A percentile compares a stretch with the other conserved stretches of the same genome.
These are phyloP conservation scores for Xerocomellus dryophilus DNA, from an alignment of 768 basidiomycete genomes.

Conservation along the genomic window DNA sequence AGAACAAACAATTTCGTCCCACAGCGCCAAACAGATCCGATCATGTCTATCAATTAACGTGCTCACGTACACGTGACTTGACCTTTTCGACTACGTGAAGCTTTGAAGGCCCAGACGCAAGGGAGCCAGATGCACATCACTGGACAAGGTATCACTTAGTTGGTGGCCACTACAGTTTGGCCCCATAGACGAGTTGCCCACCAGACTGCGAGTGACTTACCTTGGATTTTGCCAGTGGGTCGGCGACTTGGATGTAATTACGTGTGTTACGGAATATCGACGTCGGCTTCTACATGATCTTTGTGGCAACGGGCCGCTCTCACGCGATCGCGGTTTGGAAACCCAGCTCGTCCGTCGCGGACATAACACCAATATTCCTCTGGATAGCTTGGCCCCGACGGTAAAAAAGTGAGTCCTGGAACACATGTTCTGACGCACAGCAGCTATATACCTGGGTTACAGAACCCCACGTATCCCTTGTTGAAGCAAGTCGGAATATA, in stretches of 20 bases:
- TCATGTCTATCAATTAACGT: constrained; percentile 8
- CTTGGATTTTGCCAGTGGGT: too few relatives aligned
- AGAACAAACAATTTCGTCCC: constrained; percentile 21
- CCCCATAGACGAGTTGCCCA: too few relatives aligned
- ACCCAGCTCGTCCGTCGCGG: neutral
- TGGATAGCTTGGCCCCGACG: neutral
- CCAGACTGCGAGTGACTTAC: too few relatives aligned
- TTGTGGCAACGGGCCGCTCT: neutral
- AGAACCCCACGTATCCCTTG: neutral
- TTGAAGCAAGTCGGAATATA: neutral
- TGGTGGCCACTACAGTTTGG: too few relatives aligned
- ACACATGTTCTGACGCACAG: neutral
- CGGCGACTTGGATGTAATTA: too few relatives aligned
- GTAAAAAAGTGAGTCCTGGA: neutral
- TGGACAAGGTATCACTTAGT: too few relatives aligned
- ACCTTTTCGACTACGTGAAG: constrained; percentile 11
- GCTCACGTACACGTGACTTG: constrained; percentile 20
- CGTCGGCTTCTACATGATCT: neutral
- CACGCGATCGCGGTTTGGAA: neutral
- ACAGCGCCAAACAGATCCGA: constrained; percentile 21
- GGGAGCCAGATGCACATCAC: too few relatives aligned
- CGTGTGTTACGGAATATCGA: too few relatives aligned
- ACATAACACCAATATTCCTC: too few relatives aligned
- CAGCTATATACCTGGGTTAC: neutral
- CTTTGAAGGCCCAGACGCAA: too few relatives aligned